Evolutionary conservation across 1,139 yeast genomes (phyloP), one percentile per base, ranked within the genome.

Genomic region (Saccharomyces pastorianus): DNA sequence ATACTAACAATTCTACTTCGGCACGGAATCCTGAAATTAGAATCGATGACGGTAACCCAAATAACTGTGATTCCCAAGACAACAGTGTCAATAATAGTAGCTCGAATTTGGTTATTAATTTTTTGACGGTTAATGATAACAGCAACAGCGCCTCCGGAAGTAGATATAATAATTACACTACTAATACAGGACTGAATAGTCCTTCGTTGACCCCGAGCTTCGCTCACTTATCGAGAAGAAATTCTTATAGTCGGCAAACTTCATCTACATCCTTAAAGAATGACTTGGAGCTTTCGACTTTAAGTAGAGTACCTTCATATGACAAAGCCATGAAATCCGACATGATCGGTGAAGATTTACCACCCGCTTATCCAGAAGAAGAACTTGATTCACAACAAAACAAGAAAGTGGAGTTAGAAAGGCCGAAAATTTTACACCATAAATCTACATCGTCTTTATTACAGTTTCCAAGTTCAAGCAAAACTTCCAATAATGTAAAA

Each of bases 291-390:
- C 62, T 77, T 3, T 70, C 71, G 6, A 70, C 73, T 2, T 66
- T 90, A 60, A 82, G 85, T 14, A 73, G 81, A 55, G 96, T 90
- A 3, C 98, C 98, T 0, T 82, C 96, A 0, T 91, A 91, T 69
- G 78, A 79, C 8, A 84, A 88, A 48, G 97, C 98, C 0, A 72
- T 84, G 67, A 77, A 76, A 60, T 69, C 79, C 1, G 79, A 74
- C 34, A 69, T 71, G 3, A 69, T 73, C 6, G 80, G 73, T 4
- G 80, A 75, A 46, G 80, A 78, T 47, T 70, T 83, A 46, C 78
- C 91, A 1, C 93, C 95, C 0, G 77, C 79, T 0, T 85, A 85
- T 66, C 80, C 81, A 1, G 29, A 44, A 27, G 51, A 42, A 17
- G 51, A 29, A 20, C 47, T 28, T n/a, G 28, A 25, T 20, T 49